Conservation (phyloP, 2,329 filamentous ascomycete genomes). For the Colletotrichum tropicale region DNA sequence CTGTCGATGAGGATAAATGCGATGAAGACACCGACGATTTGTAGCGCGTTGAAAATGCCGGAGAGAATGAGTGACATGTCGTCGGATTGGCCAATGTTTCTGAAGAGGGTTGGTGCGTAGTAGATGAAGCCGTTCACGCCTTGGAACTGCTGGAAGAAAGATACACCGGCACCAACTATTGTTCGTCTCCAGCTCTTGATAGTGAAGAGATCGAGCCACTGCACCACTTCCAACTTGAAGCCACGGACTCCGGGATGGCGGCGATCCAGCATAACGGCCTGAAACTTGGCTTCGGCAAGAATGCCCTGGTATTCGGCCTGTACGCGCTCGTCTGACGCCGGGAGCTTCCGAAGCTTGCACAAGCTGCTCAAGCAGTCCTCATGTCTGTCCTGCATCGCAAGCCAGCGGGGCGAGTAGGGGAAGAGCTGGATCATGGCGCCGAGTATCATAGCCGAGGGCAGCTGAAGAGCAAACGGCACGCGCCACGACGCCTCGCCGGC, state of each 20-base stretch:
- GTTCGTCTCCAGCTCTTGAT: constrained; percentile 47
- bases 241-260: constrained; percentile 37
- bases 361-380: constrained; percentile 42
- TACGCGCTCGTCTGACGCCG: constrained; percentile 44
- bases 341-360: constrained; percentile 43
- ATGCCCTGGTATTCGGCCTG: constrained; percentile 54
- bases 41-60: constrained; percentile 38
- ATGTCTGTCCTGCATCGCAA: constrained; percentile 39
- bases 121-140: constrained; percentile 23
- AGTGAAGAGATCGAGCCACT: constrained; percentile 53
- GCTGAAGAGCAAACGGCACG: constrained; percentile 52
- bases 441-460: constrained; percentile 41
- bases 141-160: constrained; percentile 27
- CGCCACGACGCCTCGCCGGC: constrained; percentile 44
- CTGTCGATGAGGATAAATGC: constrained; percentile 44
- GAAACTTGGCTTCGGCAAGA: constrained; percentile 50
- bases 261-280: constrained; percentile 40
- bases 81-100: constrained; percentile 28
- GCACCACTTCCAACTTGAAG: constrained; percentile 46
- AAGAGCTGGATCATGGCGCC: constrained; percentile 47
- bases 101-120: constrained; percentile 31
- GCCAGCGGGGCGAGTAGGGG: constrained; percentile 51
- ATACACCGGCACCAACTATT: constrained; percentile 35
- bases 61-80: constrained; percentile 35
- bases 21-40: constrained; percentile 31